Base-by-base conservation (phyloP, 208 protist species). In the Trypanosoma caninum region DNA sequence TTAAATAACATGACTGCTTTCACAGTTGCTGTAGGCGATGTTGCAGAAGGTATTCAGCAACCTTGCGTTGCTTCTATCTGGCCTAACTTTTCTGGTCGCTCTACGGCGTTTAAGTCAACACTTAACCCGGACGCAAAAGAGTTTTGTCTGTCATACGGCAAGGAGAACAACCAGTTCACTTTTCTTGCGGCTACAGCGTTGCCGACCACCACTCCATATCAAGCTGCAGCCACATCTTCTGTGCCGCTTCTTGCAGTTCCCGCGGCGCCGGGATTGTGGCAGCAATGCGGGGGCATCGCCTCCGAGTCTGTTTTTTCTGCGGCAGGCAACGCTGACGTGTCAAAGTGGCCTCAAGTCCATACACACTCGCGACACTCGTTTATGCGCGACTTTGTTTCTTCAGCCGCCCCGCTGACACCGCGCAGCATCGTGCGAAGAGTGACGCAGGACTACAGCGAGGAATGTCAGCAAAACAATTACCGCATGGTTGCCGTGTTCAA, bases 401-500 rank as follows among this genome's bases (percentile, higher is more conserved):
- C 55, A 13, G 16, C 45, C 20, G 9, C 27, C 40, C 28, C 30
- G 33, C 8, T 45, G 33, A 71, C 56, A 38, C 76, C 58, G 58
- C 55, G 37, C 25, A 69, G 47, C 34, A 56, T 76, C 41, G 56
- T 80, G 54, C 56, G 44, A 18, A 71, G 71, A 57, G 69, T 93
- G 22, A 71, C 59, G 25, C 45, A 65, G 40, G 31, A 51, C 10
- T 89, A 80, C 57, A 65, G 50, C 25, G 27, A 57, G 20, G 50
- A 61, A 40, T 89, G 77, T 59, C 16, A 34, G 35, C 62, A 41
- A 2, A 59, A 68, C 23, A 38, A 50, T 3, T 67, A 71, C 37
- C 83, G 89, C 68, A 80, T 94, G 65, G 69, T 91, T 27, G 74
- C 73, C 11, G 88, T 94, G 22, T 78, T 90, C 44, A 84, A 90